phyloP scores from a whole-genome alignment of 2,329 filamentous ascomycete species.

The Mariannaea sp. region DNA sequence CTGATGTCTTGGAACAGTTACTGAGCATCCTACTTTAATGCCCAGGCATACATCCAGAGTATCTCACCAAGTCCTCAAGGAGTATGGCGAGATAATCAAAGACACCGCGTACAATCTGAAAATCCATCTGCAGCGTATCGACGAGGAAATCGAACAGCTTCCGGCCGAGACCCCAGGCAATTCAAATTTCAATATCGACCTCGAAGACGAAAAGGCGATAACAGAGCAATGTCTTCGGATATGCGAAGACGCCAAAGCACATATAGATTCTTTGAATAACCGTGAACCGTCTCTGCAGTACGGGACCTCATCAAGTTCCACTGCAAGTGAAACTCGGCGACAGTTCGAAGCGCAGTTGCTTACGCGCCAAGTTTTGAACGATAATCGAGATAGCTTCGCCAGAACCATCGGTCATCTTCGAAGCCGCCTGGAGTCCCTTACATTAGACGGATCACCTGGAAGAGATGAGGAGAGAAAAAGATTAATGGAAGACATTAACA shows the following conservation, averaged over 20 bases:
- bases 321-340: not conserved
- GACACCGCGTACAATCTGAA: slow-evolving; percentile 44
- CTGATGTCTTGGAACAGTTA: slow-evolving; percentile 8
- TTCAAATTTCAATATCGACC: slow-evolving; percentile 35
- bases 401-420: slow-evolving; percentile 41
- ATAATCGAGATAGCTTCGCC: slow-evolving; percentile 40
- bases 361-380: slow-evolving; percentile 38
- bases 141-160: slow-evolving; percentile 41
- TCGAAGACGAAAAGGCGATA: slow-evolving; percentile 44
- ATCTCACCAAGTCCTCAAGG: slow-evolving; percentile 40
- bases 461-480: slow-evolving; percentile 35
- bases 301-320: slow-evolving; percentile 1
- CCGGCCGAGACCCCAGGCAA: slow-evolving; percentile 22
- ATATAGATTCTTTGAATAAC: slow-evolving; percentile 41
- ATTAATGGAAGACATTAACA: slow-evolving; percentile 43
- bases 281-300: slow-evolving; percentile 34
- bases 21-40: slow-evolving; percentile 1
- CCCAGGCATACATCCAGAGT: slow-evolving; percentile 41
- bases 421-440: slow-evolving; percentile 39
- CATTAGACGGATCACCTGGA: slow-evolving; percentile 28
- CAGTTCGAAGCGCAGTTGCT: slow-evolving; percentile 42
- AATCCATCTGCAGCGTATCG: slow-evolving; percentile 42
- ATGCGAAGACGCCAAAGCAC: slow-evolving; percentile 44
- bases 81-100: slow-evolving; percentile 46
- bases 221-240: slow-evolving; percentile 47